Evolutionary conservation across 306 rosid genomes (phyloP), one percentile per base, ranked within the genome.

Genomic region (Spatholobus suberectus): DNA sequence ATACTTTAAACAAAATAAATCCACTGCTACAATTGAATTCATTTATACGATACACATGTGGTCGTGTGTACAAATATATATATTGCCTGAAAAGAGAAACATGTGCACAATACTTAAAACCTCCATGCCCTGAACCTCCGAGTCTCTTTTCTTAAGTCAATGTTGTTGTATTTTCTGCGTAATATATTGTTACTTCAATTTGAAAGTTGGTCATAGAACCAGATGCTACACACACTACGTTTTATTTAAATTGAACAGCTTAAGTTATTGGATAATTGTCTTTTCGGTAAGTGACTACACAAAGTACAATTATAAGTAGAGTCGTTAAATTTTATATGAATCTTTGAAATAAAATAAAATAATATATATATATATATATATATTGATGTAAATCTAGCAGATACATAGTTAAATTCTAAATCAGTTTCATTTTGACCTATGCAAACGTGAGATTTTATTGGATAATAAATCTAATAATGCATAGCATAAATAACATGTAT

Each of bases 151-250:
- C 29, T 34, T 3, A 15, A 65, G 73, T 66, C 77, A 72, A 35
- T 57, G 13, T 34, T 35, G 52, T 21, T 75, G 2, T 57, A 73
- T 32, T 79, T 43, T 73, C 18, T 52, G 24, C 11, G 44, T 54
- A 58, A 73, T 13, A 41, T 41, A 17, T 79, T 55, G 20, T 57
- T 75, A 26, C 55, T 73, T 43, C 41, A 37, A 35, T 34, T 55
- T 35, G 41, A 68, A 80, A 46, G 21, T 20, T n/a, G 44, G 41
- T 32, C 8, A 44, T 7, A 67, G 87, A 54, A 84, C 70, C 68
- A 72, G 75, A 78, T 78, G 51, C 79, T 51, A 72, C 26, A 32
- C 43, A 4, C 71, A 62, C 73, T 77, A 58, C 18, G 26, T 72
- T 47, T 6, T 46, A 46, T 47, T 47, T 57, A 13, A 68, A 52